These are phyloP conservation scores for Rubroshorea leprosula DNA, from an alignment of 345 rosid species.

Conservation along the genomic window DNA sequence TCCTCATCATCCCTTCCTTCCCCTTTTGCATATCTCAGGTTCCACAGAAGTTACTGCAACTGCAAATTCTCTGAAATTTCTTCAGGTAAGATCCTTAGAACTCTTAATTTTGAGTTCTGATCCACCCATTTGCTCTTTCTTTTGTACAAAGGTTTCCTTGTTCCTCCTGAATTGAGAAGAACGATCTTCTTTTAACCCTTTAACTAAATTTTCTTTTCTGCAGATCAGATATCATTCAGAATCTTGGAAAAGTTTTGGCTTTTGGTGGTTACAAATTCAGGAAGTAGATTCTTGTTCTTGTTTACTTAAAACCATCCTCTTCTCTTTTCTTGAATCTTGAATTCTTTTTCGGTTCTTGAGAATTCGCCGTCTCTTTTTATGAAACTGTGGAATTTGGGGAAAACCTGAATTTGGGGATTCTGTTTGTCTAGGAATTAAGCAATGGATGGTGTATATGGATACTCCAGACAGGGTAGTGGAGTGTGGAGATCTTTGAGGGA, in stretches of 20 bases:
- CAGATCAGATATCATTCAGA: conserved; percentile 28
- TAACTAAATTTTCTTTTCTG: conserved; percentile 12
- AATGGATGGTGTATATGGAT: conserved; percentile 34
- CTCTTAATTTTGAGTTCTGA: no score
- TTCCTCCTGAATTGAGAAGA: neutral
- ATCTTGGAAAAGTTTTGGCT: conserved; percentile 22
- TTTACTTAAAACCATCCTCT: neutral
- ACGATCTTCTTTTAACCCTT: neutral
- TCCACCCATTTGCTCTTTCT: no score
- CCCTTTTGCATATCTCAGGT: neutral
- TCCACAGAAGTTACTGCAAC: neutral
- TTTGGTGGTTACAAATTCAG: conserved; percentile 6
- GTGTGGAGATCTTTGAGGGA: conserved; percentile 35
- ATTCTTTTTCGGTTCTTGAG: neutral
- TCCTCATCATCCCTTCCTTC: neutral
- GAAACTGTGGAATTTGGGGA: conserved; percentile 10
- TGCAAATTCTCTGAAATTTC: no score
- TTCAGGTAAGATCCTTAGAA: no score
- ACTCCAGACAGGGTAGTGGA: conserved; percentile 23
- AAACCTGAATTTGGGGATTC: neutral
- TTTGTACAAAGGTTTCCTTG: neutral
- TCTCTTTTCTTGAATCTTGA: neutral
- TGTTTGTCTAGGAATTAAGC: conserved; percentile 14
- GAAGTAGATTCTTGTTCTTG: conserved; percentile 7
- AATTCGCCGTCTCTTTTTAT: neutral